Percentiles rank a stretch among this genome's conserved stretches.
phyloP scores from a whole-genome alignment of 139 green algal genomes.

The Astrephomene gubernaculifera region DNA sequence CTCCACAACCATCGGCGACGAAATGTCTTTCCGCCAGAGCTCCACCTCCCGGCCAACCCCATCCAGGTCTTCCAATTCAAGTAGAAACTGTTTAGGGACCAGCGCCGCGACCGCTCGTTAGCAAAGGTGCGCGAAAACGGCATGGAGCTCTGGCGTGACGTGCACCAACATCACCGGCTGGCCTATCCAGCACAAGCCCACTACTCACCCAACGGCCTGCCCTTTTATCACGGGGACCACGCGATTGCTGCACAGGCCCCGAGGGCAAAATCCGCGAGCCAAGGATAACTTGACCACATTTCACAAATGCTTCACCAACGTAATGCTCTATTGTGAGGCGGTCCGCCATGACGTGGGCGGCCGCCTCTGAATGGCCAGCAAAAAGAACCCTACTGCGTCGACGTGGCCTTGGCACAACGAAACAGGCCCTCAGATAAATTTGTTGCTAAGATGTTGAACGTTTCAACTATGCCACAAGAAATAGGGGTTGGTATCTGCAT shows the following conservation, averaged over 20 bases:
- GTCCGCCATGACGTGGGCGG: conserved; percentile 34
- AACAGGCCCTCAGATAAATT: too few relatives aligned
- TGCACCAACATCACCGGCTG: too few relatives aligned
- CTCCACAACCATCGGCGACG: conserved; percentile 30
- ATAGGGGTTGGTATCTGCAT: too few relatives aligned
- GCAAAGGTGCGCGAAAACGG: too few relatives aligned
- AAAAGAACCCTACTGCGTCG: conserved; percentile 21
- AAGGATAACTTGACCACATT: conserved; percentile 40
- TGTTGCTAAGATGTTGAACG: too few relatives aligned
- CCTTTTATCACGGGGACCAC: not conserved
- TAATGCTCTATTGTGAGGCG: conserved; percentile 51
- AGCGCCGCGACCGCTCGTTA: too few relatives aligned
- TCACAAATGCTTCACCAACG: conserved; percentile 34
- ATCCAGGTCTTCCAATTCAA: conserved; percentile 48
- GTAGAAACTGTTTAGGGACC: conserved; percentile 25
- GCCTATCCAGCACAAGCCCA: too few relatives aligned
- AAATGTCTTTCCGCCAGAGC: conserved; percentile 40
- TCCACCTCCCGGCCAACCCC: conserved; percentile 22
- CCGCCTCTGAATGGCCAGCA: not conserved
- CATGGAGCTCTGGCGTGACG: too few relatives aligned
- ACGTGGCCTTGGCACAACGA: not conserved
- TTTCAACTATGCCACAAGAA: too few relatives aligned
- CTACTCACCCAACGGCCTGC: conserved; percentile 35
- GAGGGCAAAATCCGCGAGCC: conserved; percentile 19
- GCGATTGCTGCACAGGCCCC: not conserved